These are phyloP conservation scores for Trichoderma aggressivum DNA, from an alignment of 2,329 filamentous ascomycete genomes.

Conservation along the genomic window DNA sequence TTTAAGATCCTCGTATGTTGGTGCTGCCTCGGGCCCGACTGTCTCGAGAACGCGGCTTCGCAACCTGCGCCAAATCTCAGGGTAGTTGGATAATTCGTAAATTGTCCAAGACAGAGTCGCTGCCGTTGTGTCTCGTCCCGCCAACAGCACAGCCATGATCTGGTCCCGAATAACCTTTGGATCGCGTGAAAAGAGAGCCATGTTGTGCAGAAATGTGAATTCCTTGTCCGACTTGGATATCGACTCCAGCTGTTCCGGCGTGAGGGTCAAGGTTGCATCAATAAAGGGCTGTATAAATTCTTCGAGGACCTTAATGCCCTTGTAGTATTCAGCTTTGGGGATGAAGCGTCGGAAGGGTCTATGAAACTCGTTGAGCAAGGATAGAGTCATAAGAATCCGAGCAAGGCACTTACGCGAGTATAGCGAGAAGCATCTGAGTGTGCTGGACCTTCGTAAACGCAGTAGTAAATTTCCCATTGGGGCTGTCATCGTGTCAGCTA, in stretches of 20 bases:
- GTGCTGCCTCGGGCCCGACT: conserved; percentile 60
- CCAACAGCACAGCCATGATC: conserved; percentile 76
- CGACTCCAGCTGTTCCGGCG: conserved; percentile 67
- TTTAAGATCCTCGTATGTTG: conserved; percentile 79
- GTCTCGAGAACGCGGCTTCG: conserved; percentile 66
- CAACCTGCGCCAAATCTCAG: conserved; percentile 64
- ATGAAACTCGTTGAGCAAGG: conserved; percentile 28
- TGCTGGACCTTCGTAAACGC: conserved; percentile 78
- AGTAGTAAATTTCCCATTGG: conserved; percentile 67
- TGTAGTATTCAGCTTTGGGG: conserved; percentile 62
- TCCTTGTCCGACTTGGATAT: conserved; percentile 63
- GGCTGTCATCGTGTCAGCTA: conserved; percentile 38
- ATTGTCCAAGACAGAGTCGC: conserved; percentile 76
- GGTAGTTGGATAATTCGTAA: conserved; percentile 74
- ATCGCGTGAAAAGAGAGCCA: conserved; percentile 75
- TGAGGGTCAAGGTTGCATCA: conserved; percentile 65
- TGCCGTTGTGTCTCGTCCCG: conserved; percentile 84
- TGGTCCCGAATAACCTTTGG: conserved; percentile 76
- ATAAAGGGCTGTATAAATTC: conserved; percentile 76
- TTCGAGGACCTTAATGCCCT: conserved; percentile 66
- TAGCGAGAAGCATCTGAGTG: conserved; percentile 48
- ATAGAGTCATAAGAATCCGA: conserved; percentile 43
- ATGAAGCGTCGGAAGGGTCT: conserved; percentile 62
- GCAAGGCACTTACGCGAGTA: conserved; percentile 20
- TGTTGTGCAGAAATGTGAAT: conserved; percentile 84